A percentile compares a stretch with the other conserved stretches of the same genome.
Conservation (phyloP, 2,329 filamentous ascomycete genomes). For the Fusarium sp. region DNA sequence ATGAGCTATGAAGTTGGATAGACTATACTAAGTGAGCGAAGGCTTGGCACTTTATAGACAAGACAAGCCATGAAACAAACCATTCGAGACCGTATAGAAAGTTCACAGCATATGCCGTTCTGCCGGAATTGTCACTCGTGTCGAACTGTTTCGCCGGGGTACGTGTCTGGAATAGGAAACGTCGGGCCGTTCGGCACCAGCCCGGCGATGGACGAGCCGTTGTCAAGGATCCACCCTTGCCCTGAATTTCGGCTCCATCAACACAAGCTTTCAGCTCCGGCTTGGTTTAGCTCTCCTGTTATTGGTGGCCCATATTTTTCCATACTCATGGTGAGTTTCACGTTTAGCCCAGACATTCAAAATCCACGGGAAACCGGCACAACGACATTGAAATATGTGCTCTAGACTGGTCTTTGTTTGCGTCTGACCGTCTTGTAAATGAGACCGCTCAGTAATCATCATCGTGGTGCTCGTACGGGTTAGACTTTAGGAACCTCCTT, state of each 20-base stretch:
- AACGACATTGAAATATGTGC: background rate
- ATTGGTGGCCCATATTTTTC: slow-evolving; percentile 34
- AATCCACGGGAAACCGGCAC: slow-evolving; percentile 24
- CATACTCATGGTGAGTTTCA: slow-evolving; percentile 28
- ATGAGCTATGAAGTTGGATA: background rate
- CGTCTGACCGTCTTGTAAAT: background rate
- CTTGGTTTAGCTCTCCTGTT: background rate
- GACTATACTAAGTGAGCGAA: background rate
- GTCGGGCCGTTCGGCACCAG: slow-evolving; percentile 5
- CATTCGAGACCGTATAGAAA: background rate
- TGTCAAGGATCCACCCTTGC: slow-evolving; percentile 11
- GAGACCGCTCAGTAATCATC: background rate
- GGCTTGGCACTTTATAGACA: background rate
- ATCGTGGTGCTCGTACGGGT: background rate
- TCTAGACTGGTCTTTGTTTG: background rate
- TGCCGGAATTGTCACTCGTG: slow-evolving; percentile 16
- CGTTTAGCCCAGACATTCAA: background rate
- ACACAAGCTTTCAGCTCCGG: background rate
- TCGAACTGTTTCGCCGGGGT: background rate
- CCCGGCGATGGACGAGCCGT: background rate
- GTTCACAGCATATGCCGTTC: slow-evolving; percentile 12
- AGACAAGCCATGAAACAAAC: background rate
- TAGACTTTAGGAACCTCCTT: background rate
- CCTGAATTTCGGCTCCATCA: background rate
- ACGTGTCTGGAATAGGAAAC: slow-evolving; percentile 12